A percentile compares a stretch with the other conserved stretches of the same genome.
These are phyloP conservation scores for Penicillium palitans DNA, from an alignment of 2,329 filamentous ascomycete genomes.

Conservation along the genomic window DNA sequence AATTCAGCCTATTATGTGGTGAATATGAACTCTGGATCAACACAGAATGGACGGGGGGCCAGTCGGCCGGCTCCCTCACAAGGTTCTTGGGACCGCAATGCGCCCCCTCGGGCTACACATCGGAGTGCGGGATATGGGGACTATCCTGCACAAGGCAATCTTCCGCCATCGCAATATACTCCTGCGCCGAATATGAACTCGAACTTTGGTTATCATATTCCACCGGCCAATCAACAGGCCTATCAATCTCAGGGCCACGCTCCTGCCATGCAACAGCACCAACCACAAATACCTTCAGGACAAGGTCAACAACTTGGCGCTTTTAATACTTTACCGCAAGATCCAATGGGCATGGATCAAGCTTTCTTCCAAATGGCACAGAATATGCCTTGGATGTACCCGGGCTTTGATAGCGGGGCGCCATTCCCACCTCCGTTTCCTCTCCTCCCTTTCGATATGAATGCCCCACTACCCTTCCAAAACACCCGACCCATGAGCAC, in stretches of 20 bases:
- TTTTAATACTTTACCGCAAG: slow-evolving; percentile 11
- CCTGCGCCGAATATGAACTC: not conserved
- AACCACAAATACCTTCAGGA: not conserved
- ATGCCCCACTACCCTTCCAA: slow-evolving; percentile 13
- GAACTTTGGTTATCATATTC: not conserved
- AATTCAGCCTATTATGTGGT: slow-evolving; percentile 4
- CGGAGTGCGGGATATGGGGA: not conserved
- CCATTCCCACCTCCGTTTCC: slow-evolving; percentile 6
- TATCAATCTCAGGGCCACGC: not conserved
- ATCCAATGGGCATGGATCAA: slow-evolving; percentile 6
- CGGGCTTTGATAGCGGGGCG: not conserved
- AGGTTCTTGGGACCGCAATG: not conserved
- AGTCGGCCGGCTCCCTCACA: not conserved
- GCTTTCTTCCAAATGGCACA: slow-evolving; percentile 8
- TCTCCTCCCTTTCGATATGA: slow-evolving; percentile 13
- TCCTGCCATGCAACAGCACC: not conserved
- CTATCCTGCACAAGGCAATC: not conserved
- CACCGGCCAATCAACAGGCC: not conserved
- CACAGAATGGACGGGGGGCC: not conserved
- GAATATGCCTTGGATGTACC: slow-evolving; percentile 2
- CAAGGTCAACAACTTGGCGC: slow-evolving; percentile 3
- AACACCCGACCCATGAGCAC: slow-evolving; percentile 20
- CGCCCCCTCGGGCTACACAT: not conserved
- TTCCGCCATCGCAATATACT: not conserved
- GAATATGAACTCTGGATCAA: slow-evolving; percentile 1